These are phyloP conservation scores for Parathielavia appendiculata DNA, from an alignment of 495 filamentous ascomycete genomes.

Conservation along the genomic window DNA sequence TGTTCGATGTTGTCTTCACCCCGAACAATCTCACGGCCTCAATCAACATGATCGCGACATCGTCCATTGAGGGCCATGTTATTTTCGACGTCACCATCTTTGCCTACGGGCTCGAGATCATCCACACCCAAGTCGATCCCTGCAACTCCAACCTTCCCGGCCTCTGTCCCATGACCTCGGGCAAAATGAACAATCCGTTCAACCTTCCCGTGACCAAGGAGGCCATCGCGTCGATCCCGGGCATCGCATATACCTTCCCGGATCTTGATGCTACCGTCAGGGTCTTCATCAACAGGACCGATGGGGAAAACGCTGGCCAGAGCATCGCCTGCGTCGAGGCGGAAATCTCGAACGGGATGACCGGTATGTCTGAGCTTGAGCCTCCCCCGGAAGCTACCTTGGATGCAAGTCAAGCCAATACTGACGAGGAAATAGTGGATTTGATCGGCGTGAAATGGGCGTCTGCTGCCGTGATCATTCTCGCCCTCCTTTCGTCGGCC, in stretches of 20 bases:
- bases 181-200: conserved; percentile 69
- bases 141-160: conserved; percentile 66
- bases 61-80: conserved; percentile 80
- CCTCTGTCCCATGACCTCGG: conserved; percentile 90
- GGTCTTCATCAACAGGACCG: conserved; percentile 69
- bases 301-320: conserved; percentile 38
- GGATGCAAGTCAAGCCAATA: neutral
- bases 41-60: conserved; percentile 76
- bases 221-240: conserved; percentile 62
- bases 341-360: conserved; percentile 84
- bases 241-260: conserved; percentile 84
- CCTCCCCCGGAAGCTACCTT: neutral
- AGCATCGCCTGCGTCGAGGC: conserved; percentile 86
- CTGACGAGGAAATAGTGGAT: conserved; percentile 50
- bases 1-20: conserved; percentile 77
- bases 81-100: conserved; percentile 68
- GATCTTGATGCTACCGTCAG: conserved; percentile 87
- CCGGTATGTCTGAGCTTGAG: conserved; percentile 31
- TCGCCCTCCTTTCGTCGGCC: conserved; percentile 78
- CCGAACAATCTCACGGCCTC: conserved; percentile 65
- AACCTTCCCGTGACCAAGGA: conserved; percentile 55
- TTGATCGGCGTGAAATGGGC: conserved; percentile 84
- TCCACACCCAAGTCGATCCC: conserved; percentile 64
- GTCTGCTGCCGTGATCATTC: conserved; percentile 77
- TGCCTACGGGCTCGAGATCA: conserved; percentile 73